Evolutionary conservation across 2,329 filamentous ascomycete genomes (phyloP).

Genomic region (Exophiala dermatitidis): DNA sequence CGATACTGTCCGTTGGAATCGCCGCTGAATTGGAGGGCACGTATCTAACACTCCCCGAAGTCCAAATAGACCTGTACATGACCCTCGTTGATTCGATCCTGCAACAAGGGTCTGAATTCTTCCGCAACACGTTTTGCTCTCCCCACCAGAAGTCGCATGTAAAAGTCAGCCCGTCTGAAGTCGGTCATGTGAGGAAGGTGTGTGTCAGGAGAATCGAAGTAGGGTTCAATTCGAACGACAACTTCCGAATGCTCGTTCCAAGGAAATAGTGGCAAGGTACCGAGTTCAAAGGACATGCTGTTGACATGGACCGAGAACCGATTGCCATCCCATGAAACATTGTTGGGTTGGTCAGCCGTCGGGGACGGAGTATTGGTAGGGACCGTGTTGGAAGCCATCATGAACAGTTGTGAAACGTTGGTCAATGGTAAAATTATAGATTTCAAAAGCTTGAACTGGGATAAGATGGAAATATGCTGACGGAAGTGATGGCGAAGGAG

Average conservation of each 20-base stretch:
- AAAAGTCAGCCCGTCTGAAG: background rate
- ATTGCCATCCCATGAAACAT: background rate
- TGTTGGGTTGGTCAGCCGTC: background rate
- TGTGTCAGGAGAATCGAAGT: background rate
- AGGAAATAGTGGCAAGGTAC: slow-evolving; percentile 1
- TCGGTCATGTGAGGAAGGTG: slow-evolving; percentile 4
- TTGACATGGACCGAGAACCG: slow-evolving; percentile 7
- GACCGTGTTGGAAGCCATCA: background rate
- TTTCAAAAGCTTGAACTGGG: background rate
- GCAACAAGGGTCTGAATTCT: slow-evolving; percentile 1
- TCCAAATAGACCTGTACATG: slow-evolving; percentile 5
- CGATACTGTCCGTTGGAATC: background rate
- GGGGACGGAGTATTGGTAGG: background rate
- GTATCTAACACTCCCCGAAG: slow-evolving; percentile 18
- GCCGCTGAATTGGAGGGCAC: slow-evolving; percentile 2
- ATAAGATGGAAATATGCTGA: background rate
- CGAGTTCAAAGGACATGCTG: slow-evolving; percentile 2
- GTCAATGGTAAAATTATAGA: background rate
- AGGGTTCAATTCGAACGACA: slow-evolving; percentile 5
- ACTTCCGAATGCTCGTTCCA: slow-evolving; percentile 8
- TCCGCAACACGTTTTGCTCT: background rate
- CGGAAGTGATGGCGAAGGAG: background rate
- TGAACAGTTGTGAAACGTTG: background rate
- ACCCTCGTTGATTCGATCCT: slow-evolving; percentile 6
- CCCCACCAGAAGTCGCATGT: slow-evolving; percentile 4